phyloP scores from a whole-genome alignment of 208 protist genomes.

The Blastocrithidia nonstop region DNA sequence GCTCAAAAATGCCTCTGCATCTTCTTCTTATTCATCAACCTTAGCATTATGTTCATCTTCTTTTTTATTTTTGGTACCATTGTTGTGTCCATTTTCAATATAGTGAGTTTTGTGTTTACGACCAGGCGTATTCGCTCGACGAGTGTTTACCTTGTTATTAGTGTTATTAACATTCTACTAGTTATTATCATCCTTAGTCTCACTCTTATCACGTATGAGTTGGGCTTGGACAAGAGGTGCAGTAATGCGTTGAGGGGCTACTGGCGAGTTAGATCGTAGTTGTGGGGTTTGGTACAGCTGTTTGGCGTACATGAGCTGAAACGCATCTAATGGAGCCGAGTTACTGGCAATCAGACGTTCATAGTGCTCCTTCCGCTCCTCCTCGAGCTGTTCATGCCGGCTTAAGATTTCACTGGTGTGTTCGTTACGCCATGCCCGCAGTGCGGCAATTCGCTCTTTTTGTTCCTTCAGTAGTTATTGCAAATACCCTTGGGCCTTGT shows the following conservation, averaged over 20 bases:
- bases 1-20: too few species aligned
- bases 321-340: too few species aligned
- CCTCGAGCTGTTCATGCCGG: slow-evolving; percentile 15
- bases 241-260: too few species aligned
- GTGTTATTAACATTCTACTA: too few species aligned
- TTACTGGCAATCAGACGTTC: neutral
- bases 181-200: too few species aligned
- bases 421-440: slow-evolving; percentile 5
- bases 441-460: slow-evolving; percentile 5
- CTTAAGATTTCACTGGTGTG: slow-evolving; percentile 6
- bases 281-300: neutral
- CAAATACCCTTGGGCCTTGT: slow-evolving; percentile 21
- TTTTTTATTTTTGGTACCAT: slow-evolving; percentile 1
- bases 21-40: too few species aligned
- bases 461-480: slow-evolving; percentile 19
- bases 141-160: too few species aligned
- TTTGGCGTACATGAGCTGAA: neutral
- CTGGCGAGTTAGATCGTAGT: neutral
- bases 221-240: too few species aligned
- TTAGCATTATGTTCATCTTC: too few species aligned
- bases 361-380: slow-evolving; percentile 6
- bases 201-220: too few species aligned
- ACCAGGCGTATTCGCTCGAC: too few species aligned
- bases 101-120: too few species aligned
- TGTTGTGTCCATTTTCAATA: neutral